These are phyloP conservation scores for Pelargonium citronellum DNA, from an alignment of 441 rosid genomes.

Conservation along the genomic window DNA sequence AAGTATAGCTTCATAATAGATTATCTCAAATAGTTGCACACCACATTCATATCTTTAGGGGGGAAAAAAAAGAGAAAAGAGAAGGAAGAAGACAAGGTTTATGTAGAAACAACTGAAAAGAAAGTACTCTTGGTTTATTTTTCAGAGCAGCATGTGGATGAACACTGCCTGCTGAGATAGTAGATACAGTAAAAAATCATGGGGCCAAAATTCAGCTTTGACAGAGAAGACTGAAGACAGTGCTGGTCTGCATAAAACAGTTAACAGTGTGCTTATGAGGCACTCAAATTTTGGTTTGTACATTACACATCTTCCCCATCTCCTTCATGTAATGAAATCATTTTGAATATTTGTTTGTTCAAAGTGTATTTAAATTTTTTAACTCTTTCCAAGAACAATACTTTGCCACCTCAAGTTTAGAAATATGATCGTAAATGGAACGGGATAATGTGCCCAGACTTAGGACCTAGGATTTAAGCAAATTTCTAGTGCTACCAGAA, in stretches of 20 bases:
- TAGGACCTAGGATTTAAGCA: background rate
- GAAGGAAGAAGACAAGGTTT: background rate
- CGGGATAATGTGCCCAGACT: background rate
- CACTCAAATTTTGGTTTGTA: background rate
- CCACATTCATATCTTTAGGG: background rate
- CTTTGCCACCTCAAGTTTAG: too few relatives aligned
- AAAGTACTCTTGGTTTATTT: background rate
- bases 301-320: background rate
- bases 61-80: background rate
- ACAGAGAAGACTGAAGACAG: background rate
- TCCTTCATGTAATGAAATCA: too few relatives aligned
- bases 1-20: constrained; percentile 11
- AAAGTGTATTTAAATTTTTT: too few relatives aligned
- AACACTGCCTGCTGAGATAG: background rate
- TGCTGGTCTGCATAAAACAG: background rate
- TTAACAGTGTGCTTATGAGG: background rate
- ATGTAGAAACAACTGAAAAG: background rate
- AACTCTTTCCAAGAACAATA: too few relatives aligned
- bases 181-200: background rate
- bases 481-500: background rate
- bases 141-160: background rate
- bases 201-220: background rate
- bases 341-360: too few relatives aligned
- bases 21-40: background rate
- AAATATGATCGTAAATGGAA: too few relatives aligned